Percentiles rank a stretch among this genome's conserved stretches.
Evolutionary conservation across 257 asterid species (phyloP).

Genomic region (Paulownia fortunei): DNA sequence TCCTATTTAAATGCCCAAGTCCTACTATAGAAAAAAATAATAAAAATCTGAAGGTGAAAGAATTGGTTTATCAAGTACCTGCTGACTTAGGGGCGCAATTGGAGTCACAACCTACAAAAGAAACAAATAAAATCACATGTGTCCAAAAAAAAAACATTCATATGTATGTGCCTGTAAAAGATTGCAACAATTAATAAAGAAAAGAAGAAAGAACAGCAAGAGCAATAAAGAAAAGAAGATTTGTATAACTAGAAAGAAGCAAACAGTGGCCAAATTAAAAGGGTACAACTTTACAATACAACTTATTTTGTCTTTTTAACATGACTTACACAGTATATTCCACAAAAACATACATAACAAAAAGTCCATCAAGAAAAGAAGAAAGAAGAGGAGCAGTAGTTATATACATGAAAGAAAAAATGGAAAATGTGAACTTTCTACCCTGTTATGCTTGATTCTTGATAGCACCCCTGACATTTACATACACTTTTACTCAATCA

Average conservation of each 20-base stretch:
- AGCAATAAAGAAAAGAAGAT: background rate
- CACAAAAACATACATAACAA: background rate
- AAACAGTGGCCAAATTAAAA: background rate
- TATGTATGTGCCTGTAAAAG: background rate
- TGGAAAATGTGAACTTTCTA: background rate
- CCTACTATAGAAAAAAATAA: background rate
- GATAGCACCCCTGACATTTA: background rate
- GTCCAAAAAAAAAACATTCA: background rate
- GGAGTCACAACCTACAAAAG: constrained; percentile 97
- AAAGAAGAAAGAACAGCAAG: background rate
- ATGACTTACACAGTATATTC: background rate
- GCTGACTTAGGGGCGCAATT: constrained; percentile 97
- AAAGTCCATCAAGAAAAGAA: background rate
- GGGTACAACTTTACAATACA: background rate
- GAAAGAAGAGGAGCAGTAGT: background rate
- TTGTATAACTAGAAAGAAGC: background rate
- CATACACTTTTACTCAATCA: background rate
- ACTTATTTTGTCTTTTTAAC: background rate
- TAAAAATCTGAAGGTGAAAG: constrained; percentile 8
- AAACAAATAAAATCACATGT: constrained; percentile 17
- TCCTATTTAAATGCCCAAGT: background rate
- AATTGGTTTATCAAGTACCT: constrained; percentile 58
- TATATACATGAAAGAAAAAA: background rate
- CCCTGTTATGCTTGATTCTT: background rate
- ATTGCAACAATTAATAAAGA: background rate